Base-by-base conservation (phyloP, 768 basidiomycete genomes). In the Russula griseocarnosa region DNA sequence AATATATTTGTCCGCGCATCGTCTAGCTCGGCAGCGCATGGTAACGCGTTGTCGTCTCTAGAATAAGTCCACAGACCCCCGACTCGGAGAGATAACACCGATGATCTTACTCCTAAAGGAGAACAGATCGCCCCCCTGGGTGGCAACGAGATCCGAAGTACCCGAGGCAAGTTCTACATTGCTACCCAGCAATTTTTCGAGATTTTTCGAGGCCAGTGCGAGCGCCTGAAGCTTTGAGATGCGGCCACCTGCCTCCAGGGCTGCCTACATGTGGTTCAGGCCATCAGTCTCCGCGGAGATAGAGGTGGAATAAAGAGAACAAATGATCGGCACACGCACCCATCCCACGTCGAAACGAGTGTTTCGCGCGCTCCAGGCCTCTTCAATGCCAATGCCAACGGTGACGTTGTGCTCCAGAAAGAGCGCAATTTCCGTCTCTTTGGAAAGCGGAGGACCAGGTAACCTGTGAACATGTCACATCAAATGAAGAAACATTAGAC, bases 271-370 rank as follows among this genome's bases (percentile, higher is more conserved):
- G 34, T 8, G 7, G 0, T 22, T n/a, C 26, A 44, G 20, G 30
- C 50, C 55, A 24, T 60, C 59, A 60, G 34, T 9, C 30, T 38
- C 36, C 34, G 32, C 50, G 32, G 59, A 52, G 26, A 55, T 32
- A 65, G 55, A 32, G 40, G 38, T 40, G 49, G 40, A 56, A 38
- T 36, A 51, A 62, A 20, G 46, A 60, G 44, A 55, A 67, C 38
- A 68, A 20, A 64, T 30, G n/a, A 57, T 49, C 30, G 42, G 30
- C 3, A n/a, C 22, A 76, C 84, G 69, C 66, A 87, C 90, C 93
- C 94, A 95, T 49, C 83, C 89, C 34, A 85, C 75, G 67, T 96
- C 92, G 67, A 93, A 90, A 18, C 88, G 83, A 11, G 88, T 79
- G 70, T 88, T 92, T 28, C 90, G 83, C 8, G 88, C 86, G 30